These are phyloP conservation scores for Tieghemostelium lacteum DNA, from an alignment of 78 protist species.

Conservation along the genomic window DNA sequence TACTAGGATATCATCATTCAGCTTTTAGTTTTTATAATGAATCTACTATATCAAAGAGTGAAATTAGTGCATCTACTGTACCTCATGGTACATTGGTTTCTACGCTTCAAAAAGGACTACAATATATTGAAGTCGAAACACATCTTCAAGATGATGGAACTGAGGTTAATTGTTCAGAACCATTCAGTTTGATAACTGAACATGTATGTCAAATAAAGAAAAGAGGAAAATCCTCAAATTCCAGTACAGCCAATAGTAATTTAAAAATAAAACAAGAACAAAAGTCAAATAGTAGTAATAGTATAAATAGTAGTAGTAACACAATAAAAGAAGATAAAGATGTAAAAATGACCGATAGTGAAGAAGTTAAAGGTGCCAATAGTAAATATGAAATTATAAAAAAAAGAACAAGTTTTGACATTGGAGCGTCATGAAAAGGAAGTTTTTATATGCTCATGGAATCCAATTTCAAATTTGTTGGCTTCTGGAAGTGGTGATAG, in stretches of 20 bases:
- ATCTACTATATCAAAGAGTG: conserved; percentile 65
- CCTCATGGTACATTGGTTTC: conserved; percentile 94
- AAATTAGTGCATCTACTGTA: conserved; percentile 79
- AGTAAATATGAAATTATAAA: background rate
- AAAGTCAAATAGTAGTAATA: conserved; percentile 11
- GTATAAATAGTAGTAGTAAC: conserved; percentile 4
- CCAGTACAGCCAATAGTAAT: background rate
- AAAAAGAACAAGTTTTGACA: conserved; percentile 23
- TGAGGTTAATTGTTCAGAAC: conserved; percentile 81
- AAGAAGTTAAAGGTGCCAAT: background rate
- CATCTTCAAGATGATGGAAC: conserved; percentile 88
- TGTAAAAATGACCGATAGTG: background rate
- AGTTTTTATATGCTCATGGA: conserved; percentile 91
- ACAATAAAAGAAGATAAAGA: background rate
- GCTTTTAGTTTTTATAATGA: conserved; percentile 95
- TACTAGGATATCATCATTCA: conserved; percentile 94
- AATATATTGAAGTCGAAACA: conserved; percentile 94
- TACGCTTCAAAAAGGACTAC: conserved; percentile 94
- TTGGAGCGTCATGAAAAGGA: conserved; percentile 84
- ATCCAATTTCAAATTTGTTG: conserved; percentile 27
- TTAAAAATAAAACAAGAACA: conserved; percentile 3
- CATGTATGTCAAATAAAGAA: conserved; percentile 69
- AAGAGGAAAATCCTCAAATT: background rate
- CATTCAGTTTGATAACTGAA: conserved; percentile 57
- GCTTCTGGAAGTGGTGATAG: conserved; percentile 92